These are phyloP conservation scores for Blastocystis sp. DNA, from an alignment of 352 stramenopile species.

Conservation along the genomic window DNA sequence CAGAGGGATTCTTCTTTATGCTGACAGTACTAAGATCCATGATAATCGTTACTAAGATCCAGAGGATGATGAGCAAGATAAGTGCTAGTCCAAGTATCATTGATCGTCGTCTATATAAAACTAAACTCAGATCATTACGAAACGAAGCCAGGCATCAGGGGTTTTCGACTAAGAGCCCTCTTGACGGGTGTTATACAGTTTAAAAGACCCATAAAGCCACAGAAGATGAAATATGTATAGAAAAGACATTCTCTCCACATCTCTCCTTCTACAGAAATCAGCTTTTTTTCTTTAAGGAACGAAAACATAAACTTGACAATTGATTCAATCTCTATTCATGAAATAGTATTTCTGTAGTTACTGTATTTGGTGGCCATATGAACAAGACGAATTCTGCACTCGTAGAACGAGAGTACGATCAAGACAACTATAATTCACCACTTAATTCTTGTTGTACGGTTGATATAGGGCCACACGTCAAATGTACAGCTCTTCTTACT, in stretches of 20 bases:
- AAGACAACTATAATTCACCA: neutral
- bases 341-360: neutral
- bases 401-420: neutral
- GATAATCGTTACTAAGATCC: neutral
- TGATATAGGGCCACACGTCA: neutral
- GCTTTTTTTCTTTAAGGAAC: neutral
- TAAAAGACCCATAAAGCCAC: slow-evolving; percentile 3
- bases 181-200: neutral
- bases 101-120: neutral
- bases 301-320: slow-evolving; percentile 12
- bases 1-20: neutral
- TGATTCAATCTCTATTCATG: neutral
- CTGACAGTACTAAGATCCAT: neutral
- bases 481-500: slow-evolving; percentile 28
- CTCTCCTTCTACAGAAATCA: neutral
- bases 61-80: slow-evolving; percentile 12
- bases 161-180: neutral
- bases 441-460: neutral
- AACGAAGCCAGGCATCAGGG: neutral
- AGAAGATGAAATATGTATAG: slow-evolving; percentile 11
- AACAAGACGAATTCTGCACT: neutral
- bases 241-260: slow-evolving; percentile 29
- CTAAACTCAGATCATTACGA: neutral
- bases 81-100: neutral
- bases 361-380: neutral